A percentile compares a stretch with the other conserved stretches of the same genome.
These are phyloP conservation scores for Camelina neglecta DNA, from an alignment of 345 rosid genomes.

Conservation along the genomic window DNA sequence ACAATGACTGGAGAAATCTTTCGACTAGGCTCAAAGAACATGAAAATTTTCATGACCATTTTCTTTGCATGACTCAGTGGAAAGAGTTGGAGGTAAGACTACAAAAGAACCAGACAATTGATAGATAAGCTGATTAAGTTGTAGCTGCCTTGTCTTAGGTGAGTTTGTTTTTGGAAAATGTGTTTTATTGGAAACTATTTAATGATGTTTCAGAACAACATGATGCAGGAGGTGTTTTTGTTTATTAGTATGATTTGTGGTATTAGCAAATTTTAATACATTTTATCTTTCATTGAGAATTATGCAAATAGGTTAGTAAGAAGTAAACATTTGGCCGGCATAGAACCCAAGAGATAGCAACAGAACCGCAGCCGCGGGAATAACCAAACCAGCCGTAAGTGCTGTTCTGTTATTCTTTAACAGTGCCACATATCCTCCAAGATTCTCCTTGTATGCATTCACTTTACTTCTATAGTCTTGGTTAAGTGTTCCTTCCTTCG, in stretches of 20 bases:
- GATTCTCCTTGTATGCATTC: slow-evolving; percentile 38
- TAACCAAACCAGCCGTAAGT: slow-evolving; percentile 34
- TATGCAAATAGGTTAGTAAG: neutral
- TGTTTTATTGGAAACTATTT: neutral
- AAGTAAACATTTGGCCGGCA: slow-evolving; percentile 35
- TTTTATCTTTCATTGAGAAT: slow-evolving; percentile 5
- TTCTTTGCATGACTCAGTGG: slow-evolving; percentile 19
- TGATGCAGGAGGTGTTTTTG: neutral
- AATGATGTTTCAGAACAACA: neutral
- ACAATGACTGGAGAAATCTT: slow-evolving; percentile 6
- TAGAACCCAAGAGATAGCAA: slow-evolving; percentile 41
- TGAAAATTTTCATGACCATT: slow-evolving; percentile 5
- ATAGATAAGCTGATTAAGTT: slow-evolving; percentile 14
- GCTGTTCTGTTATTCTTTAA: slow-evolving; percentile 38
- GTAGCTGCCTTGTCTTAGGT: neutral
- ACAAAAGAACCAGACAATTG: slow-evolving; percentile 11
- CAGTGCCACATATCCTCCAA: slow-evolving; percentile 41
- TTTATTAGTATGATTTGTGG: slow-evolving; percentile 14
- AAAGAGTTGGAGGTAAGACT: slow-evolving; percentile 7
- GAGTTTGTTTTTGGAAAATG: neutral
- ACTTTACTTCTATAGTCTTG: slow-evolving; percentile 33
- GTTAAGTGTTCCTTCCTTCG: slow-evolving; percentile 30
- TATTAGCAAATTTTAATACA: slow-evolving; percentile 14
- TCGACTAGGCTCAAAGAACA: neutral
- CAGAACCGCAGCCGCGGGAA: slow-evolving; percentile 32